Conservation (phyloP, 2,329 filamentous ascomycete genomes). For the Fusarium xyrophilum region DNA sequence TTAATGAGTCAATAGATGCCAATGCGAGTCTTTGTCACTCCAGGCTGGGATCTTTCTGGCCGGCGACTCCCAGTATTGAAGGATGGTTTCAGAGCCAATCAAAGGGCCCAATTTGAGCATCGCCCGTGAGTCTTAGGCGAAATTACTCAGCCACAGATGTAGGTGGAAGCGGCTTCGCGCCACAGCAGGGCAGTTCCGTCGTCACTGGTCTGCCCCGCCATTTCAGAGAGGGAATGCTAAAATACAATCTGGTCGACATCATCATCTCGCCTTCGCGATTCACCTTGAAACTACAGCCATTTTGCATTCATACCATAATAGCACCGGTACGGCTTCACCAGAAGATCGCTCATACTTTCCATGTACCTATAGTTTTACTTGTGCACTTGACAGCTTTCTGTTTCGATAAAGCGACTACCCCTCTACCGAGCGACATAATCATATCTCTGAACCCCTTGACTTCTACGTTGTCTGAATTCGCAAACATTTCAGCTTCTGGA, state of each 20-base stretch:
- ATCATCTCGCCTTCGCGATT: slow-evolving; percentile 15
- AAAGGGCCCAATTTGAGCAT: slow-evolving; percentile 6
- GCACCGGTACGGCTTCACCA: background rate
- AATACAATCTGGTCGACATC: slow-evolving; percentile 42
- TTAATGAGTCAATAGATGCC: slow-evolving; percentile 4
- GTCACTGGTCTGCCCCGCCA: slow-evolving; percentile 37
- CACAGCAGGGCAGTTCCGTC: slow-evolving; percentile 21
- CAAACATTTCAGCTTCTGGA: background rate
- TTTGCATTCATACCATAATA: background rate
- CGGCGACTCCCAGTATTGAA: slow-evolving; percentile 22
- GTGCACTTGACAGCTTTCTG: background rate
- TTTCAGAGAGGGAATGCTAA: slow-evolving; percentile 12
- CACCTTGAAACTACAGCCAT: background rate
- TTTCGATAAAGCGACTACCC: slow-evolving; percentile 2
- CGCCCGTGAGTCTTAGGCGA: slow-evolving; percentile 3
- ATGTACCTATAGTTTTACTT: background rate
- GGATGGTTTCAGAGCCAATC: slow-evolving; percentile 9
- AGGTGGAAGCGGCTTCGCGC: slow-evolving; percentile 8
- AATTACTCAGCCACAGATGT: slow-evolving; percentile 31
- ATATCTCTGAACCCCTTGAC: background rate
- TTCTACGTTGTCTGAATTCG: slow-evolving; percentile 1
- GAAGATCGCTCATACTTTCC: background rate
- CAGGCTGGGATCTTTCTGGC: slow-evolving; percentile 1
- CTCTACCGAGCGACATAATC: slow-evolving; percentile 21
- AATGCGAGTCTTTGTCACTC: background rate